Percentiles rank a stretch among this genome's conserved stretches.
These are phyloP conservation scores for Geum urbanum DNA, from an alignment of 306 rosid genomes.

Conservation along the genomic window DNA sequence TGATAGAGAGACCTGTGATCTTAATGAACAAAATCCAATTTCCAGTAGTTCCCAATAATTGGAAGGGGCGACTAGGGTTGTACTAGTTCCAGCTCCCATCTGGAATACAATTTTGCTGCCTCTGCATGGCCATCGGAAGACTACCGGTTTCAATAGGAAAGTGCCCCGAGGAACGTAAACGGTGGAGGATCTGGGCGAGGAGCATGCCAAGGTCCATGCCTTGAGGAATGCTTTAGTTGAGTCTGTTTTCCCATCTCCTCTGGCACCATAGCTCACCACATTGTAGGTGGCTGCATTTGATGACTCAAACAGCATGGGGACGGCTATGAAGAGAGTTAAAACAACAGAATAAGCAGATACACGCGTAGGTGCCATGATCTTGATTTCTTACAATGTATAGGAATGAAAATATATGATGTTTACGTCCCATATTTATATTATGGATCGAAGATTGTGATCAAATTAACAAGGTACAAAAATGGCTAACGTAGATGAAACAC, in stretches of 20 bases:
- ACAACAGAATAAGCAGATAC: neutral
- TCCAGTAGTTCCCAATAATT: conserved; percentile 24
- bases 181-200: neutral
- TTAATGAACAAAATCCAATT: conserved; percentile 27
- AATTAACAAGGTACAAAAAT: neutral
- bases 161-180: conserved; percentile 27
- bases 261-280: conserved; percentile 29
- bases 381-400: neutral
- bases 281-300: conserved; percentile 13
- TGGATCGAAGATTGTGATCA: neutral
- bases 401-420: neutral
- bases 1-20: conserved; percentile 15
- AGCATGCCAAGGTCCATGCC: conserved; percentile 28
- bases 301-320: neutral
- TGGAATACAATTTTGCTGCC: conserved; percentile 20
- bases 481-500: neutral
- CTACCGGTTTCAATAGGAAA: conserved; percentile 8
- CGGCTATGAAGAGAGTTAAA: neutral
- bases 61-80: conserved; percentile 27
- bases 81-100: conserved; percentile 18
- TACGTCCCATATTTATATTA: neutral
- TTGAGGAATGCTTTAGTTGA: conserved; percentile 20
- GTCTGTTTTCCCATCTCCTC: conserved; percentile 24
- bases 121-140: conserved; percentile 25
- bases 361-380: neutral